Conservation (phyloP, 2,329 filamentous ascomycete genomes). For the Fusarium piperis region DNA sequence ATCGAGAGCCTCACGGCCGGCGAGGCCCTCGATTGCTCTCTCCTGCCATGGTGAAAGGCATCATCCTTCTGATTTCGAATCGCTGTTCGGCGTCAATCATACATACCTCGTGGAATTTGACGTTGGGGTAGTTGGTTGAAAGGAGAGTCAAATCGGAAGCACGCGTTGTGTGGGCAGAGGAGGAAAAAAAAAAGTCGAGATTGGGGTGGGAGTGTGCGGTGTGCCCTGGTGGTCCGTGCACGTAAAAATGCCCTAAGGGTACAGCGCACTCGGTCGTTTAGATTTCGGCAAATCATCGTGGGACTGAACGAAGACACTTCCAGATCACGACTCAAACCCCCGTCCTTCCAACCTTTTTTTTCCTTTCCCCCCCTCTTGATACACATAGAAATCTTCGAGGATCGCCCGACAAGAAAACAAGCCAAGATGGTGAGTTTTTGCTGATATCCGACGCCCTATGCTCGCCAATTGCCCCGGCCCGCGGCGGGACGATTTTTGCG, state of each 20-base stretch:
- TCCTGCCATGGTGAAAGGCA: constrained; percentile 64
- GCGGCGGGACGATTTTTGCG: constrained; percentile 11
- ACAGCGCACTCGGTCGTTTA: constrained; percentile 45
- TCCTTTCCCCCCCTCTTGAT: constrained; percentile 39
- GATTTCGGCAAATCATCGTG: constrained; percentile 52
- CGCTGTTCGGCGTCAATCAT: constrained; percentile 42
- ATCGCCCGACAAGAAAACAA: constrained; percentile 69
- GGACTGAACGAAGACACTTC: constrained; percentile 44
- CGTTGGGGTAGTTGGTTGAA: constrained; percentile 38
- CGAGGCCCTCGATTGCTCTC: constrained; percentile 66
- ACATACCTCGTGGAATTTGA: constrained; percentile 58
- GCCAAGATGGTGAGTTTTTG: constrained; percentile 68
- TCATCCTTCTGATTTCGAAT: constrained; percentile 51
- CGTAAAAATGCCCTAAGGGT: constrained; percentile 56
- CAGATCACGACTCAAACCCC: constrained; percentile 45
- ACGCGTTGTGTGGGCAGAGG: constrained; percentile 10
- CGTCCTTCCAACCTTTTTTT: constrained; percentile 32
- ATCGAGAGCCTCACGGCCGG: constrained; percentile 54
- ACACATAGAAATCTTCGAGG: constrained; percentile 69
- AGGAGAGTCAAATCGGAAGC: constrained; percentile 35
- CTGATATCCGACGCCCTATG: neutral
- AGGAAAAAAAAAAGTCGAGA: constrained; percentile 22
- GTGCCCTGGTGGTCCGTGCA: constrained; percentile 56
- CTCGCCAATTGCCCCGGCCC: constrained; percentile 32
- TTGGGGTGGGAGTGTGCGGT: constrained; percentile 35